Base-by-base conservation (phyloP, 495 filamentous ascomycete species). In the Penicillium canariense region DNA sequence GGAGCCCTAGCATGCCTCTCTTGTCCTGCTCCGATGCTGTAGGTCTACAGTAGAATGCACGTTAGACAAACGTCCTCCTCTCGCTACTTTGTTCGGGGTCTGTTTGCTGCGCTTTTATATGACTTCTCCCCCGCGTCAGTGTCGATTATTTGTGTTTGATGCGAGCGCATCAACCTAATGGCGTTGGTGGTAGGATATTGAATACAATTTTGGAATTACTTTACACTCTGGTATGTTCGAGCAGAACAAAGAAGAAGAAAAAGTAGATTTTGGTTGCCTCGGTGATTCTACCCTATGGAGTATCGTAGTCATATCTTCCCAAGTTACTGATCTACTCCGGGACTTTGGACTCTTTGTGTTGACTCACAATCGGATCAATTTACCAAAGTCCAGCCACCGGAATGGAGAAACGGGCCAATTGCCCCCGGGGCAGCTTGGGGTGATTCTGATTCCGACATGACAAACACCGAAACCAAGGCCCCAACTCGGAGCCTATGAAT, bases 1-100 rank as follows among this genome's bases (percentile, higher is more conserved):
- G 58, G 53, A 62, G 38, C 55, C 54, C 58, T 61, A 48, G 58
- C 58, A 67, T 67, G 50, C 49, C 55, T 54, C 30, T 48, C n/a
- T 15, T 32, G 32, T 23, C 64, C 64, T 67, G 59, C 57, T 55
- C 47, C 42, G 46, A 59, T 38, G 31, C 30, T 45, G 26, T 39
- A 46, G 53, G 48, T n/a, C n/a, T n/a, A n/a, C n/a, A n/a, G n/a
- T n/a, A n/a, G n/a, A n/a, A n/a, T n/a, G n/a, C 25, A 15, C 45
- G 47, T 50, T 50, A 50, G 46, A 50, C 25, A 12, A 15, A 47
- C 27, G 52, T 42, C 48, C 18, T 58, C 46, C 40, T 10, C 12
- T 20, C 32, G 32, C 28, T 20, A 27, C 38, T 50, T 52, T 51
- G 42, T 51, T 34, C 38, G 45, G 22, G 48, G 54, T 35, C 40